phyloP scores from a whole-genome alignment of 2,329 filamentous ascomycete species.

The Trichoderma gracile region DNA sequence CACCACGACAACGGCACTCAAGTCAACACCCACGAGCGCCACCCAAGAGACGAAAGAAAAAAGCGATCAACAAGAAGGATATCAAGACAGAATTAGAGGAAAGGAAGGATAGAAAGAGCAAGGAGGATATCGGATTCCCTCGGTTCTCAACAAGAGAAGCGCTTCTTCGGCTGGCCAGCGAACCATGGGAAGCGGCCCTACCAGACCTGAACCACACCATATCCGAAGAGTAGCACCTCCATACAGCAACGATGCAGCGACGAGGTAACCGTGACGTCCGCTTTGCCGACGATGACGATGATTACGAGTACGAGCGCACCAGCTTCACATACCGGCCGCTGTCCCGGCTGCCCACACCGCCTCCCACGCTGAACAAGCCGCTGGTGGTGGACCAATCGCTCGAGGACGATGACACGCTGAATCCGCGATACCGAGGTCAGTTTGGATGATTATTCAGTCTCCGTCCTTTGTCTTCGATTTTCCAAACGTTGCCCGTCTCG shows the following conservation, averaged over 20 bases:
- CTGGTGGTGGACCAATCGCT: slow-evolving; percentile 48
- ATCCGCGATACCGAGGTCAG: slow-evolving; percentile 43
- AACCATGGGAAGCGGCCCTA: slow-evolving; percentile 23
- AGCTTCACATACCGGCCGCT: slow-evolving; percentile 65
- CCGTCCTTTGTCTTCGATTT: not conserved
- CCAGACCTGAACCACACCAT: not conserved
- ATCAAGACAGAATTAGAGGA: not conserved
- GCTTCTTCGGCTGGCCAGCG: not conserved
- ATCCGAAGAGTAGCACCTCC: slow-evolving; percentile 15
- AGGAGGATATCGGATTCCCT: not conserved
- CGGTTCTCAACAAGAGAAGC: not conserved
- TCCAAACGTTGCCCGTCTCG: not conserved
- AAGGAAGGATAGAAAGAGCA: not conserved
- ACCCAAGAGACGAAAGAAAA: not conserved
- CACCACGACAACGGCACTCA: not conserved
- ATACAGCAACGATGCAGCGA: slow-evolving; percentile 21
- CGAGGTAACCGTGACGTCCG: slow-evolving; percentile 21
- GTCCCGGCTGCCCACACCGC: slow-evolving; percentile 68
- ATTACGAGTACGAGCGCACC: slow-evolving; percentile 48
- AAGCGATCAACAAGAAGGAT: not conserved
- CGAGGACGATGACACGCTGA: slow-evolving; percentile 49
- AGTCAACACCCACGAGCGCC: not conserved
- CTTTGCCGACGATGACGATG: slow-evolving; percentile 26
- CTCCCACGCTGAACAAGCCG: slow-evolving; percentile 53
- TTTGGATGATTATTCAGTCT: slow-evolving; percentile 20